phyloP scores from a whole-genome alignment of 164 flowering plant genomes.

The Malania oleifera region DNA sequence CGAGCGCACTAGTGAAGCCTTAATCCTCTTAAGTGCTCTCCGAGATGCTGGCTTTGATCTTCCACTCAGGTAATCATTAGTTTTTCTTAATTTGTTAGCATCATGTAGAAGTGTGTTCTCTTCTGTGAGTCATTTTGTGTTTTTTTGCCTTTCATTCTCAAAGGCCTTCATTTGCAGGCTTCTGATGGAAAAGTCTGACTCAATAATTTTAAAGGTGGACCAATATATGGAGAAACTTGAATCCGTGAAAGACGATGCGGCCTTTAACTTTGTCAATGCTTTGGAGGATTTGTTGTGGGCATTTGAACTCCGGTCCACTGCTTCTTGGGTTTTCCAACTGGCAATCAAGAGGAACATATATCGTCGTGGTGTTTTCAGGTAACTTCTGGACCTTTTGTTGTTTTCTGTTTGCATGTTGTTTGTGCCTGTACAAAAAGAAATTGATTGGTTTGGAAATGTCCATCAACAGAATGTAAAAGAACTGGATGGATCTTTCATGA shows the following conservation, averaged over 20 bases:
- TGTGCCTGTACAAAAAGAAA: no score
- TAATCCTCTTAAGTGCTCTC: conserved; percentile 57
- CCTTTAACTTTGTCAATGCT: conserved; percentile 89
- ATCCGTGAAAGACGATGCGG: conserved; percentile 73
- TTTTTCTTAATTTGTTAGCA: not conserved
- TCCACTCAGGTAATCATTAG: conserved; percentile 58
- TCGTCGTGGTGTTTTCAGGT: conserved; percentile 75
- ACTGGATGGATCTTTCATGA: no score
- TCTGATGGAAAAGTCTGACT: conserved; percentile 55
- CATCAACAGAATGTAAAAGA: no score
- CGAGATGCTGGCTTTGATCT: conserved; percentile 73
- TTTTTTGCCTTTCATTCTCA: not conserved
- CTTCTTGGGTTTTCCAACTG: conserved; percentile 90
- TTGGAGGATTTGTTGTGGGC: conserved; percentile 90
- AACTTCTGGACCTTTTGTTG: conserved; percentile 1
- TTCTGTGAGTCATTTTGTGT: not conserved
- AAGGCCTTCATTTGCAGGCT: conserved; percentile 44
- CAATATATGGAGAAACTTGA: conserved; percentile 46
- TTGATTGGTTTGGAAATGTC: no score
- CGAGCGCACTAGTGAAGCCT: conserved; percentile 48
- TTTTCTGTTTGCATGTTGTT: conserved; percentile 1
- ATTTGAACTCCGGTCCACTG: conserved; percentile 89
- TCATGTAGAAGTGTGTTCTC: not conserved
- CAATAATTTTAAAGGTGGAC: conserved; percentile 62
- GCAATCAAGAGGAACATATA: conserved; percentile 74